Conservation (phyloP, 345 rosid species). For the Pseudoturritis turrita region DNA sequence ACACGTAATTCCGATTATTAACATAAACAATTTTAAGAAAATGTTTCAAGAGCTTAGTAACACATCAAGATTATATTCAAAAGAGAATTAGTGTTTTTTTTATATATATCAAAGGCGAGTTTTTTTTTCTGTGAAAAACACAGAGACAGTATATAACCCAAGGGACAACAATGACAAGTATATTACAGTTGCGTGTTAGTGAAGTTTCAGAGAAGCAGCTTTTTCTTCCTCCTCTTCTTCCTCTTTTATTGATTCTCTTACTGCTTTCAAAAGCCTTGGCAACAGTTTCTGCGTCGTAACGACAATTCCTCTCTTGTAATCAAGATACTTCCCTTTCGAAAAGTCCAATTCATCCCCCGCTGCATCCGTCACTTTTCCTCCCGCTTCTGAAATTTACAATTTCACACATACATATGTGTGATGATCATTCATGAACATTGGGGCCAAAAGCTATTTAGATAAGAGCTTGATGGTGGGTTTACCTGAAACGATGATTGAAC, state of each 20-base stretch:
- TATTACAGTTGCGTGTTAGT: constrained; percentile 31
- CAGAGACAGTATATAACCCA: not conserved
- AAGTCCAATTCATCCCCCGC: constrained; percentile 76
- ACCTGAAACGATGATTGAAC: constrained; percentile 88
- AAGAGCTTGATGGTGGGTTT: not conserved
- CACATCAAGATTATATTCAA: not conserved
- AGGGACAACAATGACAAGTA: constrained; percentile 14
- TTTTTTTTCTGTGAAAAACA: not conserved
- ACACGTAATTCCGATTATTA: not conserved
- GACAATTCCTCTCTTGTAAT: constrained; percentile 64
- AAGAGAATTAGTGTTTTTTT: constrained; percentile 14
- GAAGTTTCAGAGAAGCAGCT: constrained; percentile 20
- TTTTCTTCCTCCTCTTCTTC: constrained; percentile 31
- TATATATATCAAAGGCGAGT: not conserved
- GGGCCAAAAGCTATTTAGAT: not conserved
- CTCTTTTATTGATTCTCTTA: constrained; percentile 53
- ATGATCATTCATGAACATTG: constrained; percentile 3
- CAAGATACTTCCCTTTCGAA: constrained; percentile 72
- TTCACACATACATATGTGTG: not conserved
- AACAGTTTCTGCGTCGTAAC: constrained; percentile 73
- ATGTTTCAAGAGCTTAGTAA: not conserved
- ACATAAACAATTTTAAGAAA: not conserved
- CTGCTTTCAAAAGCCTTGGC: constrained; percentile 77
- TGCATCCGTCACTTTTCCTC: constrained; percentile 67
- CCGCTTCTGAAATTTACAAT: constrained; percentile 62